Evolutionary conservation across 2,329 filamentous ascomycete species (phyloP).

Genomic region (Hypoxylon sp.): DNA sequence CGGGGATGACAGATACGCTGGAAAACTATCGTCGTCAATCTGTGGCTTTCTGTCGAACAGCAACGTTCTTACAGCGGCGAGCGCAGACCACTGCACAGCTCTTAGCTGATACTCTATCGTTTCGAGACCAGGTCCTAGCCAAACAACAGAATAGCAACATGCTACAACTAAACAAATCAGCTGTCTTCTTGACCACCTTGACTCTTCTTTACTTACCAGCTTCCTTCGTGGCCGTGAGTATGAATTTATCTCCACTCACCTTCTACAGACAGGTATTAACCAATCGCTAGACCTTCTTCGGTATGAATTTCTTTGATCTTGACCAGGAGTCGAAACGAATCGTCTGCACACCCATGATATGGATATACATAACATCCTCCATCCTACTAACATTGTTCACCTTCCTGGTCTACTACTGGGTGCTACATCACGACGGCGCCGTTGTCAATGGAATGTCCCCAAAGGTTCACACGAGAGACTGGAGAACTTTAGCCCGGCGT

Average conservation of each 20-base stretch:
- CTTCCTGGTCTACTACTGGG: constrained; percentile 53
- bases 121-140: constrained; percentile 53
- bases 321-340: constrained; percentile 51
- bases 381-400: constrained; percentile 53
- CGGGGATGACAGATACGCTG: constrained; percentile 30
- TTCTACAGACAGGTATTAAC: neutral
- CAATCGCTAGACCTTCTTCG: constrained; percentile 56
- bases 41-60: constrained; percentile 41
- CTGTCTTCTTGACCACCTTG: constrained; percentile 53
- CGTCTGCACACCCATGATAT: constrained; percentile 55
- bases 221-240: constrained; percentile 57
- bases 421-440: constrained; percentile 47
- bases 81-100: constrained; percentile 49
- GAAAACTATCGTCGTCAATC: constrained; percentile 29
- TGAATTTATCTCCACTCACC: neutral
- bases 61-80: constrained; percentile 48
- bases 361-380: constrained; percentile 57
- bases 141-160: constrained; percentile 54
- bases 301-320: constrained; percentile 60
- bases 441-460: constrained; percentile 47
- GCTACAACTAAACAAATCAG: constrained; percentile 54
- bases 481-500: constrained; percentile 33
- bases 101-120: constrained; percentile 50
- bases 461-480: constrained; percentile 42
- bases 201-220: constrained; percentile 54